Evolutionary conservation across 2,329 filamentous ascomycete genomes (phyloP).

Genomic region (Pezicula neosporulosa): DNA sequence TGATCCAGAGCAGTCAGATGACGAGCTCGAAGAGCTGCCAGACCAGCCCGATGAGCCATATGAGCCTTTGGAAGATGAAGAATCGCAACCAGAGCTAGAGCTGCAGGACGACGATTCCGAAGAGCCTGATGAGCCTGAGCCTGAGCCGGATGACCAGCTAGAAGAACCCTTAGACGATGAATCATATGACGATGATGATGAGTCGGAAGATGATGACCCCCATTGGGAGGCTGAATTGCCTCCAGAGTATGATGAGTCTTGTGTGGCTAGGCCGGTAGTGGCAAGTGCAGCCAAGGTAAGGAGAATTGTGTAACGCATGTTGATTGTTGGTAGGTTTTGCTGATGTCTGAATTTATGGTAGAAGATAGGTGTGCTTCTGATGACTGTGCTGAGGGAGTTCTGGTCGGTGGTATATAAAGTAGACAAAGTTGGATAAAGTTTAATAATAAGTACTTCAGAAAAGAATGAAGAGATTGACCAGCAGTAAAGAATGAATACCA

Average conservation of each 20-base stretch:
- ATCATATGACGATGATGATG: background rate
- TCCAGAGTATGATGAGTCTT: background rate
- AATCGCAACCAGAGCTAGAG: background rate
- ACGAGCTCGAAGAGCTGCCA: background rate
- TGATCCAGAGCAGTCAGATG: background rate
- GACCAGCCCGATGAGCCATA: background rate
- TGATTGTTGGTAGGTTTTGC: background rate
- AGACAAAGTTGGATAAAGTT: background rate
- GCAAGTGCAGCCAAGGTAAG: background rate
- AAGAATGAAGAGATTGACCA: background rate
- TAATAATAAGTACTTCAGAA: background rate
- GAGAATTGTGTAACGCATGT: slow-evolving; percentile 1
- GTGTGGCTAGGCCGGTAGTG: background rate
- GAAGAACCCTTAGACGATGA: background rate
- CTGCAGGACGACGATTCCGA: background rate
- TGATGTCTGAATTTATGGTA: no score
- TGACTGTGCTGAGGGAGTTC: no score
- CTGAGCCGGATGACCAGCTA: background rate
- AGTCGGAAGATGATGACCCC: background rate
- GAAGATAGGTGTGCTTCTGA: no score
- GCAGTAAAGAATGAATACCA: background rate
- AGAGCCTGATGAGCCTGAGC: background rate
- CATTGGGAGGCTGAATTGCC: background rate
- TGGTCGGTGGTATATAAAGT: background rate
- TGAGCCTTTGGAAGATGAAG: background rate